These are phyloP conservation scores for Chaetomium strumarium DNA, from an alignment of 2,329 filamentous ascomycete species.

Conservation along the genomic window DNA sequence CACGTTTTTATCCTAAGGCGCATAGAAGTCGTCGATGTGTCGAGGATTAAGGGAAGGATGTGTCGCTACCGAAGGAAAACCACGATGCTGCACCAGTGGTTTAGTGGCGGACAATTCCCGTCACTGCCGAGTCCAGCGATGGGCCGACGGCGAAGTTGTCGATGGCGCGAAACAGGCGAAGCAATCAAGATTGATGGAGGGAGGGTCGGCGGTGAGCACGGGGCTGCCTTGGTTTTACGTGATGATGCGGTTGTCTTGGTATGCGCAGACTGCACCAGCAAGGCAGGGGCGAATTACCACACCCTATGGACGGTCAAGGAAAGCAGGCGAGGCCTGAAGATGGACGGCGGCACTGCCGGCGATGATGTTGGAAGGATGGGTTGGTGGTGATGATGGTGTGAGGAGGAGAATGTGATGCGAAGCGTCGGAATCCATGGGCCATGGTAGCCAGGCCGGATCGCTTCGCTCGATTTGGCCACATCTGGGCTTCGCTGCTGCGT, in stretches of 20 bases:
- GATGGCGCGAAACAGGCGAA: slow-evolving; percentile 9
- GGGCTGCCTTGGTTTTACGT: slow-evolving; percentile 3
- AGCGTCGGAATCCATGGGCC: slow-evolving; percentile 19
- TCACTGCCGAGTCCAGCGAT: background rate
- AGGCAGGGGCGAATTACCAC: slow-evolving; percentile 14
- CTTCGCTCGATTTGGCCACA: slow-evolving; percentile 26
- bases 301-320: slow-evolving; percentile 15
- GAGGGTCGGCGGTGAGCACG: background rate
- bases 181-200: slow-evolving; percentile 17
- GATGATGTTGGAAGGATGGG: slow-evolving; percentile 15
- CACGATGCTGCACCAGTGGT: too few species aligned
- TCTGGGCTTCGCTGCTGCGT: slow-evolving; percentile 23
- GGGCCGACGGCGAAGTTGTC: background rate
- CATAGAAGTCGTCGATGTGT: background rate
- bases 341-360: slow-evolving; percentile 15
- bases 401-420: slow-evolving; percentile 13
- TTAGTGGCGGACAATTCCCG: too few species aligned
- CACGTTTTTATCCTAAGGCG: background rate
- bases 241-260: background rate
- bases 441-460: slow-evolving; percentile 20
- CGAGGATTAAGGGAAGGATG: too few species aligned
- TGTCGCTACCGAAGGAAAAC: too few species aligned
- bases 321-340: slow-evolving; percentile 5
- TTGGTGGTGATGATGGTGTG: slow-evolving; percentile 13
- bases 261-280: slow-evolving; percentile 8